phyloP scores from a whole-genome alignment of 257 asterid species.

The Capsicum rhomboideum region DNA sequence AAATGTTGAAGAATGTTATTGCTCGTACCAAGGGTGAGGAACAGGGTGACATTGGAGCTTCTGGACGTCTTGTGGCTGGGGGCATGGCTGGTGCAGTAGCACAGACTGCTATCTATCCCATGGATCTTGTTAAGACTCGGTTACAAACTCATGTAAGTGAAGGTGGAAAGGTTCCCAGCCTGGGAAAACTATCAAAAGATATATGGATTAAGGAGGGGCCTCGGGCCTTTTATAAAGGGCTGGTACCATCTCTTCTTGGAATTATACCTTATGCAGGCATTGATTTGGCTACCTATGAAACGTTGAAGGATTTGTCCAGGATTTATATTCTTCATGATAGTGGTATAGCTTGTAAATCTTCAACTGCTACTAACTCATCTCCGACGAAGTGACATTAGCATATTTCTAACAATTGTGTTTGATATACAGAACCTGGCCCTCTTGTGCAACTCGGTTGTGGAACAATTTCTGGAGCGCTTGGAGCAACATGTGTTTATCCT shows the following conservation, averaged over 20 bases:
- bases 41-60: slow-evolving; percentile 57
- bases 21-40: slow-evolving; percentile 37
- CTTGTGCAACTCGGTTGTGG: slow-evolving; percentile 89
- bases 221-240: slow-evolving; percentile 85
- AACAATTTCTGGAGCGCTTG: slow-evolving; percentile 87
- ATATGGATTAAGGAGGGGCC: slow-evolving; percentile 91
- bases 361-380: not conserved
- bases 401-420: slow-evolving; percentile 7
- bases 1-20: slow-evolving; percentile 56
- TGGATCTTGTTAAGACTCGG: slow-evolving; percentile 97
- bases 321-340: slow-evolving; percentile 63
- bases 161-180: slow-evolving; percentile 57
- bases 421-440: slow-evolving; percentile 87
- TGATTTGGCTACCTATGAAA: slow-evolving; percentile 85
- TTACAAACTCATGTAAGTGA: slow-evolving; percentile 71
- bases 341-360: slow-evolving; percentile 39
- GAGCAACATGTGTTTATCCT: slow-evolving; percentile 96
- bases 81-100: slow-evolving; percentile 99
- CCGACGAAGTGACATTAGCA: not conserved
- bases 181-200: slow-evolving; percentile 66
- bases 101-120: slow-evolving; percentile 87
- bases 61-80: slow-evolving; percentile 72
- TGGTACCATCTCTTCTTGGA: slow-evolving; percentile 91
- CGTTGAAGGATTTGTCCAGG: slow-evolving; percentile 79
- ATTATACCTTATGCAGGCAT: slow-evolving; percentile 94